Base-by-base conservation (phyloP, 352 stramenopile genomes). In the Phytophthora sp. region DNA sequence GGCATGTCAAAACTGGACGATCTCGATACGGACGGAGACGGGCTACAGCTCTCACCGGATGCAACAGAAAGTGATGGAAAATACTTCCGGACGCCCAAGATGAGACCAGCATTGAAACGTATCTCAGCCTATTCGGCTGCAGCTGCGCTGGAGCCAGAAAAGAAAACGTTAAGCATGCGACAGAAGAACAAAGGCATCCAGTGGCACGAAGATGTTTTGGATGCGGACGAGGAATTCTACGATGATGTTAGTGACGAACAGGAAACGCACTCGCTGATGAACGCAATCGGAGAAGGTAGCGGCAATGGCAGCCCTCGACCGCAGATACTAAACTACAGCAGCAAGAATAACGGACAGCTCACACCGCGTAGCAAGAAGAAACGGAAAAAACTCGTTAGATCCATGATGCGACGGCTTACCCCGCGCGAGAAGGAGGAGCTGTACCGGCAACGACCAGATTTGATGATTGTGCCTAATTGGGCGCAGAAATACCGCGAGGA, bases 391-490 rank as follows among this genome's bases (percentile, higher is more conserved):
- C 56, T 90, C 21, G 76, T 88, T 24, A 72, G 77, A 57, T 80
- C 77, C 13, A 84, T 93, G 67, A 95, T 95, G 79, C 86, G 88
- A 36, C 79, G 88, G 23, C 74, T 95, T 27, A 94, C 79, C 7
- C 82, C 88, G 4, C 80, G 68, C 20, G 88, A 95, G 62, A 95
- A 95, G 57, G 88, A 95, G 67, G 88, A 91, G 64, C 71, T 95
- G 26, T 95, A 95, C 46, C 61, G 76, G 29, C 74, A 90, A 70
- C 86, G 88, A 27, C 88, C 88, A 20, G 88, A 95, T 36, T 57
- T 95, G 53, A 92, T 91, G 84, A 95, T 95, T 69, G 76, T 94
- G 45, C 88, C 88, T 3, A 95, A 95, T 52, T 95, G 88, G 88
- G 88, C 88, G 7, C 86, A 94, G 49, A 95, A 95, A 58, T 95